Base-by-base conservation (phyloP, 176 grass and related monocot genomes). In the Zoysia japonica region DNA sequence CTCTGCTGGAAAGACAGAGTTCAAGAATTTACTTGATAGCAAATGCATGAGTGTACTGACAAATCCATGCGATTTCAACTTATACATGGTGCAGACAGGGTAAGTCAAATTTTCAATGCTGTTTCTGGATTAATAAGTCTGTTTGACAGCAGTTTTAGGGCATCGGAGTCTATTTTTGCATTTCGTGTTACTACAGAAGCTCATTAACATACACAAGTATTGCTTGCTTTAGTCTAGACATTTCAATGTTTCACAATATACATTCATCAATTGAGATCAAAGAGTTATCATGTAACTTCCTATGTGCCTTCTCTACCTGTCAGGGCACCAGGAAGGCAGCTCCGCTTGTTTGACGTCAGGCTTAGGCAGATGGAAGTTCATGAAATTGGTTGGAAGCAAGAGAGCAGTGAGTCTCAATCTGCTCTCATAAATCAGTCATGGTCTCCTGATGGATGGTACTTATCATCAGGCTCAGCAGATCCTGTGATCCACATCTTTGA, bases 51-150 rank as follows among this genome's bases (percentile, higher is more conserved):
- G 96, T 3, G 76, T 99, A 13, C 71, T 95, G 50, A 82, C 84
- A 79, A 99, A 99, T 80, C 96, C 92, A 3, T 86, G 74, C 0
- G 96, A 99, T 80, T 95, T 93, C 81, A 99, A 99, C 79, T 80
- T 99, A 73, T 99, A 90, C 54, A 91, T 99, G 92, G 96, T 99
- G 16, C 96, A 99, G 74, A 85, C 96, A 80, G 96, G 81, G 96
- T 95, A 93, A 93, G 92, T 88, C 67, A 73, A 71, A 74, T 63
- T 63, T 17, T 36, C 38, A 51, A 71, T 42, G 9, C 41, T 79
- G n/a, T 72, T 84, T 82, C 73, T 84, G 17, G 16, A 50, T 73
- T 68, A 56, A 15, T 37, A 47, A 0, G 62, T 80, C 42, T 9
- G 10, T 76, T 76, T 70, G 10, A 0, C 14, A 48, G 13, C 39